Base-by-base conservation (phyloP, 2,329 filamentous ascomycete species). In the Huntiella bhutanensis region DNA sequence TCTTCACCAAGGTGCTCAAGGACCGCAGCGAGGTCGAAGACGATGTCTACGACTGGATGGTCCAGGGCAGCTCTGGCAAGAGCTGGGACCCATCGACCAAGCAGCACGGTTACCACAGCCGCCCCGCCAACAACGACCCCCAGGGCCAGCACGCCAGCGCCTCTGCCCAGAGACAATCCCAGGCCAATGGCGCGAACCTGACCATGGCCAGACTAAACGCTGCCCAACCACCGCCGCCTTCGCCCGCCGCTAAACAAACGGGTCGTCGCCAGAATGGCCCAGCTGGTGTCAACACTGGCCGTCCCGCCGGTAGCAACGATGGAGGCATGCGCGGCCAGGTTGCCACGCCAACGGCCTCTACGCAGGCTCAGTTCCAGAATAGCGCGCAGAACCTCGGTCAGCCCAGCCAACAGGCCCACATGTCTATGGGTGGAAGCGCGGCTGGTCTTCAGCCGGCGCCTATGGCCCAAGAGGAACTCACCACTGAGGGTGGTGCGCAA, bases 41-140 rank as follows among this genome's bases (percentile, higher is more conserved):
- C 63, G 91, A 91, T 58, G 88, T 96, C 62, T 98, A 96, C 63
- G 91, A 98, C 67, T 98, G 91, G 91, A 94, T 96, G 85, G 95
- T 91, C 85, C 68, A 77, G 77, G 62, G 70, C 73, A 58, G 68
- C 71, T 41, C 46, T 57, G 84, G 86, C 65, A 91, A 93, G 65
- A 86, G 86, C 52, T 93, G 84, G 84, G 85, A 93, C 64, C 59
- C 60, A 47, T 62, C 58, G 55, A 83, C 84, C 62, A 80, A 82
- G 56, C 80, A 82, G 62, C 64, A 54, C 54, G 64, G 64, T 53
- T 57, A 58, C 32, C 71, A 70, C 55, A 49, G 47, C 47, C 47
- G 47, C 7, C 47, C 47, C 17, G 33, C 43, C 5, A 13, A 33
- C 6, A 69, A 85, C 54, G 83, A 87, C 65, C 80, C 85, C 66